A percentile compares a stretch with the other conserved stretches of the same genome.
Evolutionary conservation across 1,284 basidiomycete species (phyloP).

Genomic region (Vanrija humicola): DNA sequence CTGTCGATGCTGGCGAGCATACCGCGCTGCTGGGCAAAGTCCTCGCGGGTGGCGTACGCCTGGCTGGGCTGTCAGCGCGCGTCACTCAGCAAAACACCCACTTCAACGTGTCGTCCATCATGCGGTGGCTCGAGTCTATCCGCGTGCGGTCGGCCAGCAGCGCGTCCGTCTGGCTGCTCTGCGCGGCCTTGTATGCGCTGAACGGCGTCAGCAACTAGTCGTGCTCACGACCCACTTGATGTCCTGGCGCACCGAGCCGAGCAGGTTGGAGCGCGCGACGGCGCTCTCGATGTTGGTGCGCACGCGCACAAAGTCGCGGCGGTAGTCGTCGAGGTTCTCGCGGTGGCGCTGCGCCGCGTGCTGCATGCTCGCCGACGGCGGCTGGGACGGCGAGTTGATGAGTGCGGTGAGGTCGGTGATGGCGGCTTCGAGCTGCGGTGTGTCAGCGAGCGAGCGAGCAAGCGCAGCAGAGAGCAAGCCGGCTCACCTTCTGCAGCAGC

Average conservation of each 20-base stretch:
- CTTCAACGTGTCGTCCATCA: constrained; percentile 91
- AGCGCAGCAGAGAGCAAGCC: no score
- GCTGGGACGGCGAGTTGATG: constrained; percentile 66
- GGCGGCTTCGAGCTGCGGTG: constrained; percentile 68
- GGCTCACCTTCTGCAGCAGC: constrained; percentile 73
- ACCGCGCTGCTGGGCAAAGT: constrained; percentile 79
- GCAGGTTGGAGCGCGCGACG: constrained; percentile 76
- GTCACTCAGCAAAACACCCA: constrained; percentile 48
- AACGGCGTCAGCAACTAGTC: neutral
- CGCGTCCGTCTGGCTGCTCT: constrained; percentile 75
- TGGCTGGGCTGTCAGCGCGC: constrained; percentile 58
- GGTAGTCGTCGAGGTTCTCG: constrained; percentile 84
- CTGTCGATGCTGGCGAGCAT: constrained; percentile 72
- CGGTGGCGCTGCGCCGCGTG: constrained; percentile 85
- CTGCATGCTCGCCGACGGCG: constrained; percentile 76
- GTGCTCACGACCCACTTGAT: constrained; percentile 67
- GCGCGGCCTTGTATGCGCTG: constrained; percentile 64
- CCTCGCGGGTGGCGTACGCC: constrained; percentile 94
- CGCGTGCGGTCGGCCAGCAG: constrained; percentile 79
- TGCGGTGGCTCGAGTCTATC: constrained; percentile 87
- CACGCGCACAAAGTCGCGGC: constrained; percentile 74
- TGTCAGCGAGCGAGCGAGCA: neutral
- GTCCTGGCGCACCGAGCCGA: constrained; percentile 89
- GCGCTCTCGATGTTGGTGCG: constrained; percentile 79
- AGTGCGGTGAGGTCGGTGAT: constrained; percentile 69